Base-by-base conservation (phyloP, 2,329 filamentous ascomycete genomes). In the Alternaria sp. region DNA sequence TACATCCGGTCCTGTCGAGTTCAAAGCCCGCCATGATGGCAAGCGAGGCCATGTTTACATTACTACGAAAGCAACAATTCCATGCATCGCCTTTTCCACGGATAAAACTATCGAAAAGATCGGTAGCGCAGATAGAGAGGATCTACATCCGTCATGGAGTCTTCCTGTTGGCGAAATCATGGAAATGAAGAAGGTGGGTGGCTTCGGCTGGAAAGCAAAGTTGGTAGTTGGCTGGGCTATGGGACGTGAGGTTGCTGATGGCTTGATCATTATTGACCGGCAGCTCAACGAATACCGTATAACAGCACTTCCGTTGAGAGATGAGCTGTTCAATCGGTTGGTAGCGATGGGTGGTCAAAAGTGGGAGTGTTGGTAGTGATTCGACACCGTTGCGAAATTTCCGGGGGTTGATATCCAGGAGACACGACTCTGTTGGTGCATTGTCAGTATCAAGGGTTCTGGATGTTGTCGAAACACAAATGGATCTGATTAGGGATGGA, bases 161-260 rank as follows among this genome's bases (percentile, higher is more conserved):
- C 82, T 95, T 0, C 84, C 91, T 0, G 85, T 95, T 4, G 84
- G 84, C 0, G 90, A 94, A 16, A 90, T 96, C 46, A 81, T 77
- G 52, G 91, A 94, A 76, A 73, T 96, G 54, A 90, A 89, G 76
- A 96, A 96, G 79, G 82, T 94, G 2, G 92, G 92, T 5, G 92
- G 92, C 0, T 83, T 94, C 36, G 92, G 92, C 0, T 96, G 92
- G 92, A 96, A 95, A 79, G 88, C 89, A 1, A 94, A 93, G 81
- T 80, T 95, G 51, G 85, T 95, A 2, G 90, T 95, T 1, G 92
- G 92, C 0, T 93, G 92, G 91, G 89, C 90, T 1, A 85, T 92
- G 70, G 86, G 88, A 0, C 84, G 88, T 49, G 89, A 94, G 75
- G 87, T 95, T 30, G 87, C 90, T 0, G 92, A 95, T 80, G 92